phyloP scores from a whole-genome alignment of 345 rosid genomes.

The Eucalyptus caleyi region DNA sequence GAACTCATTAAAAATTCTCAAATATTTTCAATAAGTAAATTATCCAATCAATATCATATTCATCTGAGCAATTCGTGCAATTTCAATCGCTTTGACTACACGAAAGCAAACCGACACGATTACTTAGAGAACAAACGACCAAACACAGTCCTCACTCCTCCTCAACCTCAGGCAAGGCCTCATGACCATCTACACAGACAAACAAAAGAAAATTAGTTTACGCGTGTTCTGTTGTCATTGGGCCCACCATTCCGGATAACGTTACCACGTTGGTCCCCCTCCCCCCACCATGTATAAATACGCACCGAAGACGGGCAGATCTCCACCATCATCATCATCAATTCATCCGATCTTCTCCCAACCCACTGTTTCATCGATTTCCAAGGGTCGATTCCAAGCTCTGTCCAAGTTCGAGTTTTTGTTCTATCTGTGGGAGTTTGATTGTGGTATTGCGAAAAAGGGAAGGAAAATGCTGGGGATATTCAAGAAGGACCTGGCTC shows the following conservation, averaged over 20 bases:
- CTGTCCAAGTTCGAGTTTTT: not conserved
- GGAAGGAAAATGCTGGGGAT: constrained; percentile 41
- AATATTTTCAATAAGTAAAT: accelerated
- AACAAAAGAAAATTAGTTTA: not conserved
- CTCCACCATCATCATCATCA: not conserved
- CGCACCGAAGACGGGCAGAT: not conserved
- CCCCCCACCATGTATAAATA: not conserved
- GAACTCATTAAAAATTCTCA: accelerated
- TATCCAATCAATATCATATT: too few species aligned
- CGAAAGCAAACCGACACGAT: not conserved
- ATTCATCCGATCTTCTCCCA: not conserved
- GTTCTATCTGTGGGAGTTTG: not conserved
- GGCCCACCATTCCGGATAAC: not conserved
- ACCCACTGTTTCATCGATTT: not conserved
- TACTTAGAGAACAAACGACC: not conserved
- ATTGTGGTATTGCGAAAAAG: not conserved
- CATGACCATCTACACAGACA: not conserved
- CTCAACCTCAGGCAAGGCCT: not conserved
- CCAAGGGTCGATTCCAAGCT: not conserved
- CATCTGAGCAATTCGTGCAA: accelerated
- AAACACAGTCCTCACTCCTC: not conserved
- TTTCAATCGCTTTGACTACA: too few species aligned
- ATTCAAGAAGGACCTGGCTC: constrained; percentile 42
- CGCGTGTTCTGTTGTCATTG: not conserved
- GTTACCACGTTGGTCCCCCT: not conserved